Conservation (phyloP, 2,329 filamentous ascomycete species). For the Venturia effusa region DNA sequence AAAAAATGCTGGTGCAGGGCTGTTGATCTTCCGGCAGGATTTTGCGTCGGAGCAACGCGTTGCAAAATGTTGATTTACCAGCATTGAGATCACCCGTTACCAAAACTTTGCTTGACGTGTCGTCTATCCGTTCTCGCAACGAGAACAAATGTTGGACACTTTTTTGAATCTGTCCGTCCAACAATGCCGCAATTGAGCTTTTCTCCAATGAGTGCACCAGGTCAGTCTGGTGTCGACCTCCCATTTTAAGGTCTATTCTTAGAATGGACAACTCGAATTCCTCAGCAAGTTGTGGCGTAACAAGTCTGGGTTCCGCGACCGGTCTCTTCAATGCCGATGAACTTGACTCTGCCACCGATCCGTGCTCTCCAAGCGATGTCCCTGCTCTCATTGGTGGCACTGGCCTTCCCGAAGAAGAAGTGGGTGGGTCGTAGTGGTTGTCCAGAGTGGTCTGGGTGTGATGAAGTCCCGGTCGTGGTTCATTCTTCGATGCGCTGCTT, state of each 20-base stretch:
- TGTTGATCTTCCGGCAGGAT: constrained; percentile 94
- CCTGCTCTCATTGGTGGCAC: constrained; percentile 54
- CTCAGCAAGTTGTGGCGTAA: constrained; percentile 74
- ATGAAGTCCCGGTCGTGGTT: constrained; percentile 39
- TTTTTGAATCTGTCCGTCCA: constrained; percentile 89
- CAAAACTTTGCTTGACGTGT: constrained; percentile 92
- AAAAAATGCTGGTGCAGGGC: constrained; percentile 96
- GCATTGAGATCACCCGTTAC: constrained; percentile 95
- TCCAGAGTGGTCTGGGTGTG: constrained; percentile 51
- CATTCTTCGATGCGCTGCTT: constrained; percentile 22
- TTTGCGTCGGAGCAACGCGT: constrained; percentile 86
- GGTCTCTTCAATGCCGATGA: constrained; percentile 52
- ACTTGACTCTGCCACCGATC: constrained; percentile 59
- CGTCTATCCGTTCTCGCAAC: constrained; percentile 86
- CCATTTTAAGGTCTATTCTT: constrained; percentile 89
- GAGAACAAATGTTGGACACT: constrained; percentile 84
- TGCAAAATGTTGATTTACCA: constrained; percentile 97
- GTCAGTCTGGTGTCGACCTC: constrained; percentile 74
- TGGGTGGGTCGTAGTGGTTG: constrained; percentile 32
- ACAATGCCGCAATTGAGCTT: constrained; percentile 72
- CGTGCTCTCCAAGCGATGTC: constrained; percentile 55
- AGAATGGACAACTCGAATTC: constrained; percentile 73
- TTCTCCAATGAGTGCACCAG: constrained; percentile 93
- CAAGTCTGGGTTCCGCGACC: constrained; percentile 63
- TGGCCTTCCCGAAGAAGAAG: constrained; percentile 35